Evolutionary conservation across 2,329 filamentous ascomycete genomes (phyloP), one percentile per base, ranked within the genome.

Genomic region (Aureobasidium sp.): DNA sequence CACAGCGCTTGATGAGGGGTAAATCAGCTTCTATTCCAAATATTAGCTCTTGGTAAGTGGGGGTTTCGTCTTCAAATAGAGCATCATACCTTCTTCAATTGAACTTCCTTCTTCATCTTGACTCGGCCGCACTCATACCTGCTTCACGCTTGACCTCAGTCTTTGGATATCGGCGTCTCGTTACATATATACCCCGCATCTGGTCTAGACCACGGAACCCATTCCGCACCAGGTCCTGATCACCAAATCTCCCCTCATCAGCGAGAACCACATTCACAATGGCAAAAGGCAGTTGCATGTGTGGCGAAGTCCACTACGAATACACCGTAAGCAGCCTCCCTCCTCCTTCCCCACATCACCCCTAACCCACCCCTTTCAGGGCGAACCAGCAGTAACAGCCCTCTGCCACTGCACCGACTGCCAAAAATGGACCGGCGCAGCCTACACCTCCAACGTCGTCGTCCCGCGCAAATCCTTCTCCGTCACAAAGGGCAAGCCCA

Each of bases 391-490:
- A 17, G 59, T 69, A 3, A 77, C 74, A 19, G 79, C 79, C 7
- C 70, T 83, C 35, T 83, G 81, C 69, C 79, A 82, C 66, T 81
- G 79, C 67, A 65, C 67, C 13, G 79, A 82, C 62, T 83, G 80
- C 67, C 79, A 82, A 64, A 83, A 83, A 61, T 70, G 75, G 78
- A 77, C 79, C 9, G 80, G 81, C 40, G 73, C 77, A n/a, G 75
- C 80, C 15, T 83, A 77, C 67, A 82, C 81, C 33, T 78, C 79
- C 66, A 84, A 83, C 67, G 74, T 75, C 10, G 73, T 82, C 2
- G 75, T 83, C 2, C 73, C 78, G 4, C 74, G 77, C 17, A 67
- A 68, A 9, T 69, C 69, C 27, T 81, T 83, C 69, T 73, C 74
- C 33, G 71, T 83, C 25, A 79, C 75, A 51, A 78, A 80, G 66